A percentile compares a stretch with the other conserved stretches of the same genome.
Conservation (phyloP, 306 rosid species). For the Ammopiptanthus mongolicus region DNA sequence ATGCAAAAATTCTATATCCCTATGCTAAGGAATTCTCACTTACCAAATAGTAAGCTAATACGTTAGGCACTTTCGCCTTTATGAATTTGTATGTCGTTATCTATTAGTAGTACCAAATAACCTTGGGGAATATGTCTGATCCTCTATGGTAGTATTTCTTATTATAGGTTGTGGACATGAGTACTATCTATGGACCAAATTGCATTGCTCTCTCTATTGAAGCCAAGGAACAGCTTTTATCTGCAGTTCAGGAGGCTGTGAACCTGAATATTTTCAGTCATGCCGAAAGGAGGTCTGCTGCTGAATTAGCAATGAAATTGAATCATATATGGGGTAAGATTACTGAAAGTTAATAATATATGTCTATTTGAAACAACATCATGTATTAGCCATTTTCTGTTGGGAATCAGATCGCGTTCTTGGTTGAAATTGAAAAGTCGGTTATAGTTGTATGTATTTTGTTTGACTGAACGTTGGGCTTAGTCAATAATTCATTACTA, state of each 20-base stretch:
- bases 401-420: background rate
- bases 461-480: background rate
- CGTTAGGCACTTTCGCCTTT: too few relatives aligned
- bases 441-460: conserved; percentile 8
- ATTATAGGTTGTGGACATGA: conserved; percentile 66
- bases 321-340: conserved; percentile 61
- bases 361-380: background rate
- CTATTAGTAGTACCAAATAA: too few relatives aligned
- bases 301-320: conserved; percentile 56
- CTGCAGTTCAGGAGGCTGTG: conserved; percentile 57
- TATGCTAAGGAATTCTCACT: background rate
- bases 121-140: background rate
- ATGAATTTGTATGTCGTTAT: too few relatives aligned
- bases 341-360: conserved; percentile 4
- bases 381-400: background rate
- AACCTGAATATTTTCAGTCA: conserved; percentile 49
- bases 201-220: conserved; percentile 52
- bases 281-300: conserved; percentile 51
- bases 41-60: too few relatives aligned
- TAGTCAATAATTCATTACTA: background rate
- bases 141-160: background rate
- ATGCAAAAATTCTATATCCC: background rate
- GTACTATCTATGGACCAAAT: conserved; percentile 57
- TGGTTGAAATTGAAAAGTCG: background rate
- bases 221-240: conserved; percentile 53